Evolutionary conservation across 371 early-diverging fungal genomes (phyloP).

Genomic region (Mucor mucedo): DNA sequence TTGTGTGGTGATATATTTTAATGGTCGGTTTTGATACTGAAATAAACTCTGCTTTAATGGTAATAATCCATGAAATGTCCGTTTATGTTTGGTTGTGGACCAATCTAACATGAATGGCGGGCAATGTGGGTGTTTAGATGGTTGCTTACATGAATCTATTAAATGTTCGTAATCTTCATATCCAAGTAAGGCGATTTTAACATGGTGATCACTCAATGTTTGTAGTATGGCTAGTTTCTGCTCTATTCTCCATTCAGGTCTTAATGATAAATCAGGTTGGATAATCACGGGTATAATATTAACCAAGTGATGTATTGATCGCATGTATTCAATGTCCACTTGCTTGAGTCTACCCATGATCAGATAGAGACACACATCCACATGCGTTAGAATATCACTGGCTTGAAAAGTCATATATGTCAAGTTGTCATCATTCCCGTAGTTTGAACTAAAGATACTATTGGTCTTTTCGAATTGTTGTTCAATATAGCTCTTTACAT

Average conservation of each 20-base stretch:
- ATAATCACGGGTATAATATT: constrained; percentile 70
- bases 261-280: constrained; percentile 57
- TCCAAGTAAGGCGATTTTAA: constrained; percentile 18
- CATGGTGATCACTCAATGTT: constrained; percentile 10
- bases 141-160: constrained; percentile 12
- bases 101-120: constrained; percentile 25
- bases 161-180: constrained; percentile 14
- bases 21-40: constrained; percentile 4
- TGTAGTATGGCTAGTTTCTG: constrained; percentile 16
- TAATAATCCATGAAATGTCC: constrained; percentile 19
- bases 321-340: constrained; percentile 79
- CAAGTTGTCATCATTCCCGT: constrained; percentile 25
- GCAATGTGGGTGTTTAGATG: constrained; percentile 4
- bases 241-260: constrained; percentile 15
- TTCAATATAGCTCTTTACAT: constrained; percentile 42
- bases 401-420: constrained; percentile 16
- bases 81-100: constrained; percentile 11
- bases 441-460: constrained; percentile 28
- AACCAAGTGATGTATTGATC: constrained; percentile 58
- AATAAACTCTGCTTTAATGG: constrained; percentile 21
- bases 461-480: constrained; percentile 43
- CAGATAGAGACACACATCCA: constrained; percentile 74
- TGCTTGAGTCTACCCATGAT: constrained; percentile 69
- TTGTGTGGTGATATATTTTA: constrained; percentile 14
- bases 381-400: constrained; percentile 57